Base-by-base conservation (phyloP, 768 basidiomycete genomes). In the Cubamyces lactineus region DNA sequence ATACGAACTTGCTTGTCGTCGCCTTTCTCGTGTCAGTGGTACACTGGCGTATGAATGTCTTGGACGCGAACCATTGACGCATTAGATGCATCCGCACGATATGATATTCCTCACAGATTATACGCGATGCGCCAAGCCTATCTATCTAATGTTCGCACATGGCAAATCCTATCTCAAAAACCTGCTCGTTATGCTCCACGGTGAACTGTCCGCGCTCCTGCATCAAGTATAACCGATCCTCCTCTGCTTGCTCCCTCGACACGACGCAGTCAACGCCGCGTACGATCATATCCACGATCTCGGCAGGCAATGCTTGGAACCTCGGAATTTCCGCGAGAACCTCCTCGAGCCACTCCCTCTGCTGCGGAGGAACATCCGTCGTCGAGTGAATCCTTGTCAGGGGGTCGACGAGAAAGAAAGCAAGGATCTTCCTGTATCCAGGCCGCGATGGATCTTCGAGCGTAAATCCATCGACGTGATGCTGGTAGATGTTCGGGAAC, bases 401-500 rank as follows among this genome's bases (percentile, higher is more conserved):
- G 6, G 78, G 79, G 57, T 80, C 74, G 57, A 77, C 72, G 49
- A 79, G 73, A 67, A 76, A 76, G 53, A 78, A 67, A 7, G 70
- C 71, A 28, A 79, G 66, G 23, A 79, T 78, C 65, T 77, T 80
- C 23, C 77, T 69, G 57, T 76, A 70, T 1, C 78, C 78, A 0
- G 75, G 76, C 58, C 72, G 71, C 19, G 71, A 64, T 3, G 60
- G 56, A 57, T 79, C 75, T 9, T 45, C 54, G 41, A 78, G 73
- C 40, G 68, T 54, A 62, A 79, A 79, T 6, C 75, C 69, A 34
- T 69, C 68, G 26, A 78, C 74, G 24, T 67, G 69, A 63, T 78
- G 76, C 59, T 78, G 77, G 59, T 74, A 76, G 24, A 74, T 60
- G 65, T 78, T 78, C n/a, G 76, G 77, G 65, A 77, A 79, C 12